Evolutionary conservation across 805 yeast genomes (phyloP).

Genomic region (Candida piceae): DNA sequence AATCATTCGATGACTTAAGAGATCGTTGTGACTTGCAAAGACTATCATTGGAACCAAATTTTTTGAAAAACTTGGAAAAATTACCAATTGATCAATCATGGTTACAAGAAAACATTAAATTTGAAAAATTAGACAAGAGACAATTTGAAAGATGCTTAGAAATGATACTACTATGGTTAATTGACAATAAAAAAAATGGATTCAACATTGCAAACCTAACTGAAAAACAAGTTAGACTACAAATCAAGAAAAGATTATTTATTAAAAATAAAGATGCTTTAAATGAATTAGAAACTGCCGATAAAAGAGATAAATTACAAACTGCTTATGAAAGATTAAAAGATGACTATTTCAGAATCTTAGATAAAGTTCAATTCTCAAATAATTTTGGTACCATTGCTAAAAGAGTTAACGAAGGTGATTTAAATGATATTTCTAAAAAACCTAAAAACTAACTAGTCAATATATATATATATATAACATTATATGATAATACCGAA

Average conservation of each 20-base stretch:
- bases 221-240: slow-evolving; percentile 42
- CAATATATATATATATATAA: no score
- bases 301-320: slow-evolving; percentile 66
- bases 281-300: slow-evolving; percentile 54
- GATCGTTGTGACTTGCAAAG: slow-evolving; percentile 72
- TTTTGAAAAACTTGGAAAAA: slow-evolving; percentile 25
- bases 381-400: slow-evolving; percentile 2
- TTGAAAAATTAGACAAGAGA: slow-evolving; percentile 62
- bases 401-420: slow-evolving; percentile 7
- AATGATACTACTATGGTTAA: slow-evolving; percentile 52
- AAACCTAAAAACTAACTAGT: no score
- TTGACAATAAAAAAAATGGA: slow-evolving; percentile 21
- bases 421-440: no score
- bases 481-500: no score
- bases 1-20: slow-evolving; percentile 83
- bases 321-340: slow-evolving; percentile 66
- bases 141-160: slow-evolving; percentile 78
- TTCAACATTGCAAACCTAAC: slow-evolving; percentile 5
- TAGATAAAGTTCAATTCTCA: slow-evolving; percentile 26
- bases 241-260: slow-evolving; percentile 71
- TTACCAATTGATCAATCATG: slow-evolving; percentile 32
- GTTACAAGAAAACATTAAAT: slow-evolving; percentile 32
- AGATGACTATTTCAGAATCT: slow-evolving; percentile 64
- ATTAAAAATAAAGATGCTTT: slow-evolving; percentile 79
- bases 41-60: slow-evolving; percentile 30